phyloP scores from a whole-genome alignment of 768 basidiomycete species.

The Amanita pallidorosea region DNA sequence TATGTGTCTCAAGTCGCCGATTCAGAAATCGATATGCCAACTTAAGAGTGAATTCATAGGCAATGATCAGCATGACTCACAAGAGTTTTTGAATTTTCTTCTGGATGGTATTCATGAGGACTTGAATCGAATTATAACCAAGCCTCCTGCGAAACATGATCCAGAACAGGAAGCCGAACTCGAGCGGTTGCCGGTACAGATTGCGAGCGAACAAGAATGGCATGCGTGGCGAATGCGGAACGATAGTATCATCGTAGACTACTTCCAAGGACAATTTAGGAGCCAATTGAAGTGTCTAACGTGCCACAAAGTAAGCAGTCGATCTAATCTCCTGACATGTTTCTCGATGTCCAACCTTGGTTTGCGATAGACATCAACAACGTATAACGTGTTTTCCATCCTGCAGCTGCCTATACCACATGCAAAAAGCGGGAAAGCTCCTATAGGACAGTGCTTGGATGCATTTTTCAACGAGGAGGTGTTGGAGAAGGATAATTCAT shows the following conservation, averaged over 20 bases:
- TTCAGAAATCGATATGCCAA: slow-evolving; percentile 32
- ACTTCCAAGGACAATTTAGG: slow-evolving; percentile 95
- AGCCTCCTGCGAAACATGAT: slow-evolving; percentile 51
- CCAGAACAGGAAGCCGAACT: slow-evolving; percentile 82
- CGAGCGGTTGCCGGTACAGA: slow-evolving; percentile 74
- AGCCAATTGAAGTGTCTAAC: slow-evolving; percentile 84
- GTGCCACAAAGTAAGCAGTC: slow-evolving; percentile 62
- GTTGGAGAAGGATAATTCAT: slow-evolving; percentile 88
- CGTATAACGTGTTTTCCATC: slow-evolving; percentile 95
- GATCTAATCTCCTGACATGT: background rate
- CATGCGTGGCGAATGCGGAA: slow-evolving; percentile 79
- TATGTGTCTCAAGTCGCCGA: background rate
- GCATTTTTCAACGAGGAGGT: slow-evolving; percentile 86
- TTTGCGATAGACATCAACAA: slow-evolving; percentile 78
- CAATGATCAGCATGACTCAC: slow-evolving; percentile 91
- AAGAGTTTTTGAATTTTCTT: slow-evolving; percentile 92
- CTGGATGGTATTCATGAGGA: slow-evolving; percentile 90
- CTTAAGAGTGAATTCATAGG: slow-evolving; percentile 69
- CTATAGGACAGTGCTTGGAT: slow-evolving; percentile 75
- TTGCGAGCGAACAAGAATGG: slow-evolving; percentile 94
- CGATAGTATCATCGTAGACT: slow-evolving; percentile 91
- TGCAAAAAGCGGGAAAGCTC: slow-evolving; percentile 47
- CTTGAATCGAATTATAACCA: slow-evolving; percentile 72
- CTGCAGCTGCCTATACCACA: slow-evolving; percentile 83
- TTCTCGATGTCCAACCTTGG: background rate